Evolutionary conservation across 345 rosid genomes (phyloP), one percentile per base, ranked within the genome.

Genomic region (Gossypioides kirkii): DNA sequence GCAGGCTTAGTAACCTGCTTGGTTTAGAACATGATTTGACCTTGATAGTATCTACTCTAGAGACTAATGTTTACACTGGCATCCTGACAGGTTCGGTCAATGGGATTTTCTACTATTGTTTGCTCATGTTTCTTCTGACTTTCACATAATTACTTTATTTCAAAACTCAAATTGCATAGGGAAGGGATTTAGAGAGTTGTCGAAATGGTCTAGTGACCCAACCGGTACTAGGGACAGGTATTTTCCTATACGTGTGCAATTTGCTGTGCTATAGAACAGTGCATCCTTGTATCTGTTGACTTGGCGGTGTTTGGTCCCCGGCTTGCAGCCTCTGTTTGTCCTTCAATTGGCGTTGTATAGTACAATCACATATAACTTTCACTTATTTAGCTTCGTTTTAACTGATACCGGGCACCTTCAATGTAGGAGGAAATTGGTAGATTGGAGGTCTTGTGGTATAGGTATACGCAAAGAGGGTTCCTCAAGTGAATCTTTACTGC

Each of bases 351-450:
- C 12, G 26, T 42, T 11, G n/a, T 26, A 18, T 41, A 41, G 14
- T 18, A 38, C 32, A 10, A 43, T 42, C 8, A 20, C 32, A 61
- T 61, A 61, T 22, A 61, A 61, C 12, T 61, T 16, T 25, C 62
- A 16, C 20, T 7, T 61, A 28, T 32, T 61, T 32, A 32, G 43
- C 45, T 61, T 32, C 1, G 0, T 32, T 16, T 28, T 16, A 14
- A 60, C 43, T 28, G 64, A 61, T 11, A 6, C 38, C 18, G 3
- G 6, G 10, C 32, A 28, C 43, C 20, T 36, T 32, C 22, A 32
- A 32, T 36, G 66, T 61, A 69, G 59, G 72, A 69, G 42, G 45
- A 49, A 49, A 69, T 32, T 47, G 58, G 26, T 53, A 69, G 41
- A 65, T 61, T 41, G 18, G 69, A 41, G 25, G 26, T 42, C 69